These are phyloP conservation scores for Paecilomyces niveus DNA, from an alignment of 2,329 filamentous ascomycete species.

Conservation along the genomic window DNA sequence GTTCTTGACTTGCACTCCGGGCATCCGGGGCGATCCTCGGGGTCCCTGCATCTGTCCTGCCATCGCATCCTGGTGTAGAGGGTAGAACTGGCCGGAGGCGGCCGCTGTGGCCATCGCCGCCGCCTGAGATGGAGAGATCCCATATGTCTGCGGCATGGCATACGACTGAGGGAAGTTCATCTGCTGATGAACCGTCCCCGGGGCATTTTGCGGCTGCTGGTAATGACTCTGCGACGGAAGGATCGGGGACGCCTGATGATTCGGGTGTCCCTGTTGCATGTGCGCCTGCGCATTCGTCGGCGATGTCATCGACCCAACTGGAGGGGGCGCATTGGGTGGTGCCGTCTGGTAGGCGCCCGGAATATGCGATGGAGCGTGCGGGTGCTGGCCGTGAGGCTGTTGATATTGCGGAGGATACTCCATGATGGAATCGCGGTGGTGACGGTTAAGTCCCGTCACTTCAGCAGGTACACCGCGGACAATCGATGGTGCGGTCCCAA, in stretches of 20 bases:
- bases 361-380: conserved; percentile 53
- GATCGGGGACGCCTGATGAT: conserved; percentile 70
- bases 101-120: conserved; percentile 93
- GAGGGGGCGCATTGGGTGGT: conserved; percentile 42
- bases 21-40: conserved; percentile 68
- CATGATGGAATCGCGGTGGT: conserved; percentile 47
- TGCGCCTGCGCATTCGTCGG: conserved; percentile 64
- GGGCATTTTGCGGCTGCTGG: conserved; percentile 55
- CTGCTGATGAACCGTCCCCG: conserved; percentile 55
- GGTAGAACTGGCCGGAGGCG: conserved; percentile 75
- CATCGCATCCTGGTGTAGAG: conserved; percentile 65
- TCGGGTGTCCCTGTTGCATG: conserved; percentile 50
- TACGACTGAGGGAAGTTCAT: conserved; percentile 78
- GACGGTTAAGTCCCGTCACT: conserved; percentile 9
- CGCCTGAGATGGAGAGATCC: conserved; percentile 74
- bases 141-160: conserved; percentile 67
- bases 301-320: conserved; percentile 56
- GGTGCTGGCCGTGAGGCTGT: conserved; percentile 55
- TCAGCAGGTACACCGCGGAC: conserved; percentile 2
- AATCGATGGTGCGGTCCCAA: conserved; percentile 1
- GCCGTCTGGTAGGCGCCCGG: conserved; percentile 57
- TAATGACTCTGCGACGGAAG: conserved; percentile 69
- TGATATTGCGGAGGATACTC: conserved; percentile 69
- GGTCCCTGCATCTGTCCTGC: conserved; percentile 52
- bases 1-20: conserved; percentile 60